Percentiles rank a stretch among this genome's conserved stretches.
Conservation (phyloP, 805 yeast species). For the Yarrowia osloensis region DNA sequence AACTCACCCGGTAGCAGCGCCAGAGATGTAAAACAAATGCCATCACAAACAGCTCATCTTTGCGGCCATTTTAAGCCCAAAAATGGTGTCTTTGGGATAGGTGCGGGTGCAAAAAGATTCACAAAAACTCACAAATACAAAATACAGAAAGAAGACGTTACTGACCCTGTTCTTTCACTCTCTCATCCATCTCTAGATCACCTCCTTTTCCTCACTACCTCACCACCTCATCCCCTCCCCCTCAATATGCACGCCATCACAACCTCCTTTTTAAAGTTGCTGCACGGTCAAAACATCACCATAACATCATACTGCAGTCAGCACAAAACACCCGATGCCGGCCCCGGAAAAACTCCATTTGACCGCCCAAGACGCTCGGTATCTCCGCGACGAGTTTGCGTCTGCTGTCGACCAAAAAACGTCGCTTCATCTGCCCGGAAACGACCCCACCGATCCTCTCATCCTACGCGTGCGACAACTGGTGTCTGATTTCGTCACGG, state of each 20-base stretch:
- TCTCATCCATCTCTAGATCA: too few species aligned
- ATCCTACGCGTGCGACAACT: slow-evolving; percentile 47
- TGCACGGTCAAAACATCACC: not conserved
- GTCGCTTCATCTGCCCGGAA: slow-evolving; percentile 51
- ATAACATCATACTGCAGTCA: not conserved
- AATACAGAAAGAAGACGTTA: too few species aligned
- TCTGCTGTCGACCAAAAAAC: slow-evolving; percentile 50
- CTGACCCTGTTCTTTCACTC: too few species aligned
- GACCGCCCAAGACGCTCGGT: slow-evolving; percentile 55
- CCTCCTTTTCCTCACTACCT: too few species aligned
- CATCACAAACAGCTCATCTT: too few species aligned
- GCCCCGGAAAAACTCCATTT: slow-evolving; percentile 46
- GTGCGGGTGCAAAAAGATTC: too few species aligned
- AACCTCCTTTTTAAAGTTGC: not conserved
- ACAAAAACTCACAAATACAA: too few species aligned
- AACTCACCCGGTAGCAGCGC: too few species aligned
- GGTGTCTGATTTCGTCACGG: slow-evolving; percentile 46
- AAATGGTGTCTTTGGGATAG: too few species aligned
- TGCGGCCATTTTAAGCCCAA: too few species aligned
- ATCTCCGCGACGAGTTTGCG: slow-evolving; percentile 50
- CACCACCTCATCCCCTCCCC: not conserved
- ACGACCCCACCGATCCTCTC: slow-evolving; percentile 47
- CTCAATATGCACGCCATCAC: not conserved
- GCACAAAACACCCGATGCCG: slow-evolving; percentile 42
- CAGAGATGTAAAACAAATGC: too few species aligned